These are phyloP conservation scores for Aristolochia californica DNA, from an alignment of 164 flowering plant species.

Conservation along the genomic window DNA sequence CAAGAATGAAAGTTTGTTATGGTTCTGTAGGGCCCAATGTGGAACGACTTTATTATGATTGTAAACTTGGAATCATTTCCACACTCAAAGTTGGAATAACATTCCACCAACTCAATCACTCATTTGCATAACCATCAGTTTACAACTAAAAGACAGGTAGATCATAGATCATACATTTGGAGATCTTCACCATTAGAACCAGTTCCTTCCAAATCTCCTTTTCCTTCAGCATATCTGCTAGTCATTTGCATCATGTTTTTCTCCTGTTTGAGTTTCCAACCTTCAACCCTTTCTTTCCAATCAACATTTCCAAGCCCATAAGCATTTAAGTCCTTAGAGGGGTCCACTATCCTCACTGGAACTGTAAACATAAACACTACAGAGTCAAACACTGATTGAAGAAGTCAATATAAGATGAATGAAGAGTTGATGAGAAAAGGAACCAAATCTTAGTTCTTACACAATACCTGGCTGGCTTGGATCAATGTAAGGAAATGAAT, in stretches of 20 bases:
- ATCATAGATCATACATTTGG: constrained; percentile 77
- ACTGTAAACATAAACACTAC: constrained; percentile 30
- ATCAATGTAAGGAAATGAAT: constrained; percentile 70
- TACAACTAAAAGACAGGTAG: too few relatives aligned
- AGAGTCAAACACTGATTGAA: constrained; percentile 7
- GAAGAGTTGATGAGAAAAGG: not conserved
- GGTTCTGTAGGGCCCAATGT: too few relatives aligned
- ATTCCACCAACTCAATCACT: too few relatives aligned
- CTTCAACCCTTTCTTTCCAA: constrained; percentile 97
- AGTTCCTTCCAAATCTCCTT: constrained; percentile 89
- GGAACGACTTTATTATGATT: too few relatives aligned
- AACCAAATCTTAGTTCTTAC: not conserved
- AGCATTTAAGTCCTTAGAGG: constrained; percentile 85
- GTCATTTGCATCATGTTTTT: constrained; percentile 66
- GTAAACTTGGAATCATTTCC: too few relatives aligned
- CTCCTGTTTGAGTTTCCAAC: constrained; percentile 96
- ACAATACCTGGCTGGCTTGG: constrained; percentile 87
- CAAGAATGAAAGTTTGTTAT: not conserved
- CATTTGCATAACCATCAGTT: too few relatives aligned
- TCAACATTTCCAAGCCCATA: constrained; percentile 97
- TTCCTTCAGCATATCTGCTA: constrained; percentile 62
- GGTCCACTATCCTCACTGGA: constrained; percentile 92
- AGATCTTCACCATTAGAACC: constrained; percentile 97
- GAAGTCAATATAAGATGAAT: not conserved
- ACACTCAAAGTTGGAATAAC: too few relatives aligned